Percentiles rank a stretch among this genome's conserved stretches.
phyloP scores from a whole-genome alignment of 176 grass and related monocot species.

The Chrysopogon serrulatus region DNA sequence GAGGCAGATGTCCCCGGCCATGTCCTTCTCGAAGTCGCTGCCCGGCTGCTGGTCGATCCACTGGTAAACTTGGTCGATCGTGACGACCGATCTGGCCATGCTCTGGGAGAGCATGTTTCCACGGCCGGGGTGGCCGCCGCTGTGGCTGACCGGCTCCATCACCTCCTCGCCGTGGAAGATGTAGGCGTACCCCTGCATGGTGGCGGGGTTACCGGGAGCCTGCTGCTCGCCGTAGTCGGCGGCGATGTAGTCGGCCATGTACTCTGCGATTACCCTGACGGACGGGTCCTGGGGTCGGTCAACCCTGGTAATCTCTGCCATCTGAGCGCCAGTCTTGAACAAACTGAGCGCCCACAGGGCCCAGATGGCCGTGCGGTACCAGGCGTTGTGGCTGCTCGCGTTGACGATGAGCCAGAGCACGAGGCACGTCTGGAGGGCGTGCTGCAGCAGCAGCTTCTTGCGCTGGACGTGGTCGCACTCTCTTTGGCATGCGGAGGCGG shows the following conservation, averaged over 20 bases:
- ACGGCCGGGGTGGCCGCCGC: neutral
- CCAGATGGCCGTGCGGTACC: constrained; percentile 39
- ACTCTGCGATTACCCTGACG: constrained; percentile 44
- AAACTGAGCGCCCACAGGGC: constrained; percentile 45
- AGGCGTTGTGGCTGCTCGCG: constrained; percentile 29
- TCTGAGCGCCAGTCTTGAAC: constrained; percentile 42
- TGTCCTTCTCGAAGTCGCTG: constrained; percentile 48
- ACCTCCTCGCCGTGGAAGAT: constrained; percentile 54
- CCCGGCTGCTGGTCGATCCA: constrained; percentile 34
- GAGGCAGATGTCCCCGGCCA: constrained; percentile 45
- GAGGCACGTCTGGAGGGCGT: constrained; percentile 43
- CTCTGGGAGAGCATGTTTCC: neutral
- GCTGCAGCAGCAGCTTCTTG: constrained; percentile 56
- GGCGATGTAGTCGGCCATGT: constrained; percentile 37
- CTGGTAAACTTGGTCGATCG: constrained; percentile 26
- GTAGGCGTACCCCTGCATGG: constrained; percentile 45
- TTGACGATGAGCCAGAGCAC: constrained; percentile 38
- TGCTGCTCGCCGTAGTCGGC: neutral
- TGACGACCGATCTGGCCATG: constrained; percentile 21
- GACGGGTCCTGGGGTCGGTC: constrained; percentile 36
- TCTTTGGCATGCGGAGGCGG: no score
- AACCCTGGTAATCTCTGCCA: constrained; percentile 45
- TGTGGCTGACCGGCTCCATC: constrained; percentile 12
- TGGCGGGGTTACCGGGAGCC: neutral
- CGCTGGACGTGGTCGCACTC: no score